Conservation (phyloP, 2,329 filamentous ascomycete species). For the Metarhizium guizhouense region DNA sequence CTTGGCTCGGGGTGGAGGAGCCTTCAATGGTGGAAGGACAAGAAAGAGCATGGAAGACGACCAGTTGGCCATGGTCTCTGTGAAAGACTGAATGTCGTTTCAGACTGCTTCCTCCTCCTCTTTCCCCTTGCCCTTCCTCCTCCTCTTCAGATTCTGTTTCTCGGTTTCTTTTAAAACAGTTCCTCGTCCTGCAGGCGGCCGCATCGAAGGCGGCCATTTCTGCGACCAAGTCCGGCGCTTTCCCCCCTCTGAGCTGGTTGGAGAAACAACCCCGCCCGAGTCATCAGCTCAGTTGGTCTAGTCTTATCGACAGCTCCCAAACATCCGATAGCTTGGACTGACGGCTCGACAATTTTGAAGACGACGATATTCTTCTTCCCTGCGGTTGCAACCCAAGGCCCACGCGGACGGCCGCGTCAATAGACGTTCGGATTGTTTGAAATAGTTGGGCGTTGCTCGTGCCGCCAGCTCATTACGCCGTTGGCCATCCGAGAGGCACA, state of each 20-base stretch:
- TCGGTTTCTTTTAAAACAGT: neutral
- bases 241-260: neutral
- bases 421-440: neutral
- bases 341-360: neutral
- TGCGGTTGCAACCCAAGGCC: neutral
- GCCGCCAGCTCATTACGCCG: slow-evolving; percentile 7
- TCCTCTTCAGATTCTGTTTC: too few relatives aligned
- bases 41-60: neutral
- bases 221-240: slow-evolving; percentile 8
- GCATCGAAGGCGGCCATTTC: slow-evolving; percentile 10
- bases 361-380: neutral
- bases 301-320: slow-evolving; percentile 1
- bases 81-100: neutral
- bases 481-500: neutral
- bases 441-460: neutral
- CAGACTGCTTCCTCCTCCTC: neutral
- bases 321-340: slow-evolving; percentile 1
- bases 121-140: neutral
- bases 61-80: neutral
- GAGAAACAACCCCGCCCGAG: slow-evolving; percentile 3
- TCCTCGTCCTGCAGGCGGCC: slow-evolving; percentile 4
- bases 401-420: neutral
- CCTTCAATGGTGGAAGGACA: neutral
- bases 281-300: neutral
- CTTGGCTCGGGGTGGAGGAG: neutral